Evolutionary conservation across 2,329 filamentous ascomycete species (phyloP), one percentile per base, ranked within the genome.

Genomic region (Penicillium sp.): DNA sequence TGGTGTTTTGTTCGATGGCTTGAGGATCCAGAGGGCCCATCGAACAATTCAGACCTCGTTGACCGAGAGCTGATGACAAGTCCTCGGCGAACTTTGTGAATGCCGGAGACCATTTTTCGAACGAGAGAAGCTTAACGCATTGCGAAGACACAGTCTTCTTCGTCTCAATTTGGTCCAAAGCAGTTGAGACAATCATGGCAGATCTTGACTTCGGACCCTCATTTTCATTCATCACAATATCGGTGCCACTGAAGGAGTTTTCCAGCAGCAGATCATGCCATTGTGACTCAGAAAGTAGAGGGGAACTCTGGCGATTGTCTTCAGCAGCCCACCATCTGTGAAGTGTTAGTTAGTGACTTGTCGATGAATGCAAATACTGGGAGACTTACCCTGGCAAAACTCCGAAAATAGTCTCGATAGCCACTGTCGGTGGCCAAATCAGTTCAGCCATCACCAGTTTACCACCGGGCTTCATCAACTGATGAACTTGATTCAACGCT

Each of bases 161-260:
- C 22, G 10, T 26, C 51, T 42, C 35, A 38, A 9, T 40, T 8
- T 54, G 51, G 35, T 12, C n/a, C 51, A 54, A 17, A 15, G 51
- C 51, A 40, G 35, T 54, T 2, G 51, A 37, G 4, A 54, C 22
- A 12, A 54, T 54, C 51, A 54, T 40, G 35, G 37, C 51, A 3
- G 51, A 54, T 40, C 51, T 22, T 26, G 51, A 54, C 22, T 54
- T 54, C 19, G 51, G 51, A 28, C 51, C 51, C 24, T 54, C 51
- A 22, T 54, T 54, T 19, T 54, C 51, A 13, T 26, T 54, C 33
- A 38, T 42, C 35, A 54, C 22, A n/a, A 54, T 28, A 54, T 54
- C 51, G 4, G 33, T 40, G 12, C 51, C 51, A n/a, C 51, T 54
- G 51, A 54, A 54, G 10, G 51, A 37, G 35, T 22, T 54, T 28